A percentile compares a stretch with the other conserved stretches of the same genome.
phyloP scores from a whole-genome alignment of 1,139 yeast genomes.

The Suhomyces ambrosiae region DNA sequence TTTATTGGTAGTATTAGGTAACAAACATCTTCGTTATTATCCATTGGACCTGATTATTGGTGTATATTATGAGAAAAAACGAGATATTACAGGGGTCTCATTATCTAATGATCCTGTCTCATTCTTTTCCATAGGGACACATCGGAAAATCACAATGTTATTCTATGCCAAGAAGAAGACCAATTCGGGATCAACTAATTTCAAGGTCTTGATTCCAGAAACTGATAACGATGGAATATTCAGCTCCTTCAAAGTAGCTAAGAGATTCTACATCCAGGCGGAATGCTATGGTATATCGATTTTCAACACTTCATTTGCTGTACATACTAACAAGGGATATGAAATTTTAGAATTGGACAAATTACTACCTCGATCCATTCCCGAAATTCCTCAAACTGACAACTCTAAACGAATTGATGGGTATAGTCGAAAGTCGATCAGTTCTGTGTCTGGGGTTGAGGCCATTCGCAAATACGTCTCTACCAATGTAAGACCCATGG shows the following conservation, averaged over 20 bases:
- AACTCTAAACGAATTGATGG: slow-evolving; percentile 33
- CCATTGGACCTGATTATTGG: slow-evolving; percentile 51
- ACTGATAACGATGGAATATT: slow-evolving; percentile 52
- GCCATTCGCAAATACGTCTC: slow-evolving; percentile 37
- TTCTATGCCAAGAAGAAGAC: slow-evolving; percentile 55
- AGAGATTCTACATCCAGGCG: slow-evolving; percentile 50
- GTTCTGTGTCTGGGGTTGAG: slow-evolving; percentile 26
- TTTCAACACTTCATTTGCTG: slow-evolving; percentile 63
- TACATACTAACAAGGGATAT: slow-evolving; percentile 69
- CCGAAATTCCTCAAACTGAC: slow-evolving; percentile 41
- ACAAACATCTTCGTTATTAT: slow-evolving; percentile 61
- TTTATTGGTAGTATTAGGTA: slow-evolving; percentile 60
- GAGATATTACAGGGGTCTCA: slow-evolving; percentile 33
- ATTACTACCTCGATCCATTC: slow-evolving; percentile 56
- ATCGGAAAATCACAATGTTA: slow-evolving; percentile 60
- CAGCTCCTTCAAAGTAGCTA: slow-evolving; percentile 52
- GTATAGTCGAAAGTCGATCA: slow-evolving; percentile 28
- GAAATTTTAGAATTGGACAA: slow-evolving; percentile 67
- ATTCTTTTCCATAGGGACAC: slow-evolving; percentile 63
- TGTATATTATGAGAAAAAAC: slow-evolving; percentile 39
- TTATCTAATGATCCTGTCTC: slow-evolving; percentile 43
- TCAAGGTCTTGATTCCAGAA: slow-evolving; percentile 55
- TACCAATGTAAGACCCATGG: slow-evolving; percentile 53
- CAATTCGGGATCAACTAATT: slow-evolving; percentile 48
- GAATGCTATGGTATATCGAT: slow-evolving; percentile 60